Base-by-base conservation (phyloP, 805 yeast species). In the Allodekkera sacchari region DNA sequence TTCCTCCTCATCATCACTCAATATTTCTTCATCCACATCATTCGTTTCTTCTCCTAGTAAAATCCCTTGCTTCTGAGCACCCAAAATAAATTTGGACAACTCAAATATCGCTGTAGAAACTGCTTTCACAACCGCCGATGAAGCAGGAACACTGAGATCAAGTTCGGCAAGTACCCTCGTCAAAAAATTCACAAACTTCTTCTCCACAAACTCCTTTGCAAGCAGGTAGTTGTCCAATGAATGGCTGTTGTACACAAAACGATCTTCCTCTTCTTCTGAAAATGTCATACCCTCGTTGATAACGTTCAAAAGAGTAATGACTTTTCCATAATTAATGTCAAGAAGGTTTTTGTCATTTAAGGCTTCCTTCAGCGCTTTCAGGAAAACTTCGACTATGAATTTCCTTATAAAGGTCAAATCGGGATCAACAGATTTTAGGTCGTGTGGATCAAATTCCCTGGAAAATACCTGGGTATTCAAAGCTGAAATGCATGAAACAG, bases 61-160 rank as follows among this genome's bases (percentile, higher is more conserved):
- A n/a, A n/a, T n/a, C n/a, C n/a, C n/a, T n/a, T n/a, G n/a, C n/a
- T n/a, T n/a, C n/a, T n/a, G n/a, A n/a, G n/a, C n/a, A n/a, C n/a
- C n/a, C n/a, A n/a, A n/a, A n/a, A n/a, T n/a, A n/a, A n/a, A n/a
- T n/a, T n/a, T n/a, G n/a, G n/a, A n/a, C n/a, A n/a, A n/a, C n/a
- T n/a, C n/a, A n/a, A n/a, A n/a, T n/a, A n/a, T n/a, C n/a, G n/a
- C n/a, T n/a, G n/a, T n/a, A n/a, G n/a, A n/a, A n/a, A n/a, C n/a
- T n/a, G n/a, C n/a, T n/a, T n/a, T n/a, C n/a, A n/a, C n/a, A n/a
- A n/a, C n/a, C n/a, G n/a, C n/a, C n/a, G n/a, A n/a, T n/a, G n/a
- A n/a, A n/a, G n/a, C n/a, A 0, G 94, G 89, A 44, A 70, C 78
- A 45, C 83, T 83, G 35, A 83, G 60, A 52, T 88, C 95, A 17